Base-by-base conservation (phyloP, 768 basidiomycete genomes). In the Suillus luteus region DNA sequence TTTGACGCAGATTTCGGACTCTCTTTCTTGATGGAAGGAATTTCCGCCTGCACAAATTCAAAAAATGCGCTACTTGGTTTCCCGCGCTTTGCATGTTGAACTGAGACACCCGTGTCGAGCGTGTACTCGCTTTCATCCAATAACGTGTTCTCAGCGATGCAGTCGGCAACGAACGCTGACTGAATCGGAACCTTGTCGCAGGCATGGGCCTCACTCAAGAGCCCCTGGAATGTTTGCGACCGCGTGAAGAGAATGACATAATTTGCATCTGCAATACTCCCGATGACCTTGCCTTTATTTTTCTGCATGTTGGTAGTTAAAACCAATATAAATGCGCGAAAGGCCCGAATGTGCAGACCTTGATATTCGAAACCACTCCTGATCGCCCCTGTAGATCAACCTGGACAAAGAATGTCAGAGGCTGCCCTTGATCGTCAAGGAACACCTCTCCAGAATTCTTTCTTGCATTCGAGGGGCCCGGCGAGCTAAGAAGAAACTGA, bases 401-500 rank as follows among this genome's bases (percentile, higher is more conserved):
- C 70, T 90, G 88, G 41, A 91, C 86, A 67, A 85, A 90, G 67
- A 91, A 90, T 14, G 76, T 71, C 54, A 86, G 68, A 0, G 82
- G 76, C 59, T 74, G 68, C 3, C 85, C 88, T 40, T 75, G 69
- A 27, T 72, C 70, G 0, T 75, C 74, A 27, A 70, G 72, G 62
- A 90, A 89, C 27, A 89, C 69, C 51, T 77, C 74, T 31, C 71
- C 71, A 22, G 52, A 62, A 65, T 61, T 69, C 57, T 66, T 73
- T 40, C 11, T 66, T 37, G 63, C 64, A 51, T 64, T 31, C 55
- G 66, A 22, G 24, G 12, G 35, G 27, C 19, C 40, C 24, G 31
- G 58, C 11, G 27, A 27, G 35, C 40, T 61, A 14, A 17, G 6
- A 14, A 31, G 31, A 22, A 44, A 27, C 40, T 62, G 63, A 14